Base-by-base conservation (phyloP, 1,284 basidiomycete species). In the Leccinum solheimii region DNA sequence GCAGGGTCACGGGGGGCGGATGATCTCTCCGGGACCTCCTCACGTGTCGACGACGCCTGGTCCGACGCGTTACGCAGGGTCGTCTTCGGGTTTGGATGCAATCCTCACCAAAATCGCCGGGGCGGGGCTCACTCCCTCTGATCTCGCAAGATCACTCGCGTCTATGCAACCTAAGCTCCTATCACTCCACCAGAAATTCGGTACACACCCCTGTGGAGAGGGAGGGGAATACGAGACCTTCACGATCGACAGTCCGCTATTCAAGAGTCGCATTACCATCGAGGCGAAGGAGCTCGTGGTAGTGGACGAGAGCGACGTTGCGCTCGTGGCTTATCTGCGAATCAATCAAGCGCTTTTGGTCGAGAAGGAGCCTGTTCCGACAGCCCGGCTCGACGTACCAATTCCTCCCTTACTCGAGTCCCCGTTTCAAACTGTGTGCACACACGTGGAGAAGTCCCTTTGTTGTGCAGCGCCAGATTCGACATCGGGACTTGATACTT, bases 171-270 rank as follows among this genome's bases (percentile, higher is more conserved):
- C 85, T 0, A 91, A 86, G 9, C 78, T 99, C 11, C 70, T 81
- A 5, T 88, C 85, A 64, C 81, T 99, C 92, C 91, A 96, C 73
- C 70, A 78, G 4, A 77, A 86, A 50, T 99, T 97, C 70, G 95
- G 95, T 0, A 89, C 92, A 0, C 97, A 99, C 75, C 85, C 97
- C 1, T 98, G 96, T 65, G 97, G 97, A 4, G 97, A 99, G 78
- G 97, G 97, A 3, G 97, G 97, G 2, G 97, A 99, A 79, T 99
- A 98, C 74, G 97, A 99, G 75, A 94, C 92, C 0, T 78, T 98
- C 60, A 97, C 97, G 1, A 78, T 97, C 23, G 94, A 98, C 69
- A 92, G 90, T 63, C 94, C 96, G 1, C 72, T 98, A 21, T 99
- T 97, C 83, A 92, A 91, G 67, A 81, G 83, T 54, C 81, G 84